Base-by-base conservation (phyloP, 176 grass and related monocot genomes). In the Dactylis glomerata region DNA sequence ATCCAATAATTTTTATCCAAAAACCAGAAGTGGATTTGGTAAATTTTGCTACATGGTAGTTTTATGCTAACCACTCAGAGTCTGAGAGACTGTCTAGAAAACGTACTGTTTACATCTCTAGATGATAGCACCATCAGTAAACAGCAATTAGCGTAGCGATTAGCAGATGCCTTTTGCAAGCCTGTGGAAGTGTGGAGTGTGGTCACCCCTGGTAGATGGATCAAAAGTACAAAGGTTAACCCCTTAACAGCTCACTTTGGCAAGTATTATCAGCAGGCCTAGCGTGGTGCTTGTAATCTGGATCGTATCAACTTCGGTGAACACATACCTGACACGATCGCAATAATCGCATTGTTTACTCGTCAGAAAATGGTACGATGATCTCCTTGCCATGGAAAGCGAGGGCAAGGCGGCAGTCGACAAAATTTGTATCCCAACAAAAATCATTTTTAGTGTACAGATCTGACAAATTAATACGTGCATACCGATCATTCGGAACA, bases 351-450 rank as follows among this genome's bases (percentile, higher is more conserved):
- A 11, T 86, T 67, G 20, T 86, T 83, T 86, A 90, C 31, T 24
- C 2, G 27, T n/a, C 83, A 24, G 16, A 22, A 79, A 65, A 80
- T 1, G 45, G 15, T 19, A 69, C 73, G 1, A 61, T 70, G 65
- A 90, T 90, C 73, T 90, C 46, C 56, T 44, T 86, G 80, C 73
- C 17, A 22, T 86, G 4, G 34, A 86, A 86, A 73, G 73, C 24
- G 20, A 19, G 65, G 55, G 64, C 73, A 79, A 26, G 12, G 64
- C 84, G 5, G 20, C 79, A 65, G 78, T 55, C 81, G 62, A 81
- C 88, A 85, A 15, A 70, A 26, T 76, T 23, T 68, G 46, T 38
- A 17, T 59, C 19, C 58, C 57, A 65, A 30, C 8, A 1, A 1
- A 30, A 34, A 75, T 45, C 58, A 9, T 50, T 73, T 7, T 85